phyloP scores from a whole-genome alignment of 495 filamentous ascomycete genomes.

The Tricharina praecox region DNA sequence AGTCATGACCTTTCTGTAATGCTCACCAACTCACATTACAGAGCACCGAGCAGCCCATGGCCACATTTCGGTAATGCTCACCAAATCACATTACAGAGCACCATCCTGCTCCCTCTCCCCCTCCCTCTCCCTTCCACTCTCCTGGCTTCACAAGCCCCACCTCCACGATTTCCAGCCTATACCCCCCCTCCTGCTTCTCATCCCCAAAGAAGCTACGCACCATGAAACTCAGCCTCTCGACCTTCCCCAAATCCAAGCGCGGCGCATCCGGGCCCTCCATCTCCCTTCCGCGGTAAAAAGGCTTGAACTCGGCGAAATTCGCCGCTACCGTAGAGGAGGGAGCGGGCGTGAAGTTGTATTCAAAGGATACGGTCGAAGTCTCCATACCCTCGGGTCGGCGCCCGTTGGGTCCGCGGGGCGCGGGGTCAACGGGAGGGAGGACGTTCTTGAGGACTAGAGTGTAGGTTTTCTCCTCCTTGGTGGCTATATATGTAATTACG shows the following conservation, averaged over 20 bases:
- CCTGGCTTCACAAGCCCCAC: neutral
- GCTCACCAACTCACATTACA: no score
- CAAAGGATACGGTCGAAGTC: conserved; percentile 39
- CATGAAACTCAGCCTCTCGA: conserved; percentile 60
- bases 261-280: conserved; percentile 33
- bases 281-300: conserved; percentile 56
- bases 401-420: no score
- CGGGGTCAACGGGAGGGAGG: no score
- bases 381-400: conserved; percentile 47
- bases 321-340: neutral
- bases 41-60: no score
- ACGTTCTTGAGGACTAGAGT: conserved; percentile 59
- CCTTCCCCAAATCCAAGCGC: conserved; percentile 36
- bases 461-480: conserved; percentile 40
- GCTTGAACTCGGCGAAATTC: conserved; percentile 43
- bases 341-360: conserved; percentile 28
- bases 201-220: conserved; percentile 41
- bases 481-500: no score
- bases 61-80: no score
- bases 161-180: neutral
- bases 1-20: no score
- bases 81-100: neutral
- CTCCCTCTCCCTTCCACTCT: neutral
- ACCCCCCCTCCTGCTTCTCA: conserved; percentile 27
- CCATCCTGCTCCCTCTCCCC: neutral